These are phyloP conservation scores for Beauveria sp. DNA, from an alignment of 2,329 filamentous ascomycete species.

Conservation along the genomic window DNA sequence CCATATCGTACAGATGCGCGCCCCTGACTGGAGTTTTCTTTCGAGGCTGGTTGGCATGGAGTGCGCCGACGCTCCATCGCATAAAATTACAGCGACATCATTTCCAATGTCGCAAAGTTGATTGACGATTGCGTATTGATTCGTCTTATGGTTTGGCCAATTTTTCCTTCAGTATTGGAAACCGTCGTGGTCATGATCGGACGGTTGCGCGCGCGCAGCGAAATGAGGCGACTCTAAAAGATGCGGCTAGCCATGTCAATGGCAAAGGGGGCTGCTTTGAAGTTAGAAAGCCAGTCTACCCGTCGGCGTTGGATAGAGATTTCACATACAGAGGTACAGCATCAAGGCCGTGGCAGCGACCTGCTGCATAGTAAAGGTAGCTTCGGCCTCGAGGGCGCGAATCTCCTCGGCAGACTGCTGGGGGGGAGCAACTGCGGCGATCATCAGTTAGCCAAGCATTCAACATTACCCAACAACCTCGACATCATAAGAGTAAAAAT, in stretches of 20 bases:
- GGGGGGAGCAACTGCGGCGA: slow-evolving; percentile 53
- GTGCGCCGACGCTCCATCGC: background rate
- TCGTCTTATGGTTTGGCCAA: background rate
- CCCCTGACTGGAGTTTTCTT: background rate
- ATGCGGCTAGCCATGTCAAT: slow-evolving; percentile 44
- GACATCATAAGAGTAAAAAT: background rate
- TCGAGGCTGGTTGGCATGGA: background rate
- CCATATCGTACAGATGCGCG: slow-evolving; percentile 6
- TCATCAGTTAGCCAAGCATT: background rate
- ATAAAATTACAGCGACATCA: slow-evolving; percentile 6
- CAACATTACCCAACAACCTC: background rate
- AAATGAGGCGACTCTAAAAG: slow-evolving; percentile 24
- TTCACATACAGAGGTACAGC: slow-evolving; percentile 68
- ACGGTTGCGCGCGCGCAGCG: background rate
- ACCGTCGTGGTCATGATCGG: background rate
- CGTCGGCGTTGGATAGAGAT: background rate
- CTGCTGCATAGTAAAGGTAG: slow-evolving; percentile 58
- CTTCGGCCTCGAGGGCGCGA: slow-evolving; percentile 59
- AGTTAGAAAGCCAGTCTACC: background rate
- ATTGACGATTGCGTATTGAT: background rate
- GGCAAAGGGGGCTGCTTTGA: slow-evolving; percentile 46
- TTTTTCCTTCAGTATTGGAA: background rate
- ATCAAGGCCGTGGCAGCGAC: slow-evolving; percentile 58
- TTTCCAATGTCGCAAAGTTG: background rate
- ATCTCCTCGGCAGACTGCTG: slow-evolving; percentile 65